phyloP scores from a whole-genome alignment of 1,284 basidiomycete genomes.

The Malassezia equina region DNA sequence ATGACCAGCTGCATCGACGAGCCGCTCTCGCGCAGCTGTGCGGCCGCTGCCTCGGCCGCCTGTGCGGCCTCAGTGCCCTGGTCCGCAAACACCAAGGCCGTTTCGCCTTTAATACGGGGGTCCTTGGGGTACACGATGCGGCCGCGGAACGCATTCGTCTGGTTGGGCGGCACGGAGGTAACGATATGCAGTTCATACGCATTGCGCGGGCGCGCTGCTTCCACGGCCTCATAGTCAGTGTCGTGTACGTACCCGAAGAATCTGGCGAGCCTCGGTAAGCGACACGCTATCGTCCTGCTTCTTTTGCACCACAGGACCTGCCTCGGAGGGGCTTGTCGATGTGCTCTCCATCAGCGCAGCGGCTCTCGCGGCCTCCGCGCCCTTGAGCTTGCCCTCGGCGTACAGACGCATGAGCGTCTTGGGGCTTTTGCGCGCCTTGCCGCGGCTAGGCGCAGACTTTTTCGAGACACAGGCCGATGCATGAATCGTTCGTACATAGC shows the following conservation, averaged over 20 bases:
- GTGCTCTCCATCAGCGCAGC: slow-evolving; percentile 6
- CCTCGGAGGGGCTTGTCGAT: not conserved
- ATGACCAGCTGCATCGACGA: slow-evolving; percentile 23
- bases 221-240: slow-evolving; percentile 15
- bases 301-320: not conserved
- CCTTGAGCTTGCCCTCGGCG: slow-evolving; percentile 9
- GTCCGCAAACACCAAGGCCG: slow-evolving; percentile 42
- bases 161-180: slow-evolving; percentile 39
- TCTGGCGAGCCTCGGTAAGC: slow-evolving; percentile 9
- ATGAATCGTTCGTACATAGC: not conserved
- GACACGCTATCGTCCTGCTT: slow-evolving; percentile 2
- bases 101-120: slow-evolving; percentile 37
- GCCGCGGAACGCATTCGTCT: slow-evolving; percentile 43
- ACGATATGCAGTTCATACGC: slow-evolving; percentile 45
- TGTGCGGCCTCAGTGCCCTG: slow-evolving; percentile 33
- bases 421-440: slow-evolving; percentile 23
- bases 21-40: slow-evolving; percentile 7
- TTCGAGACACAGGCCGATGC: slow-evolving; percentile 9
- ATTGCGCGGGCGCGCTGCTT: slow-evolving; percentile 29
- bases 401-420: slow-evolving; percentile 15
- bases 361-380: slow-evolving; percentile 12
- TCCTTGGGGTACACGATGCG: slow-evolving; percentile 36
- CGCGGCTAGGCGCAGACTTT: slow-evolving; percentile 30
- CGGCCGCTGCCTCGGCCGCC: slow-evolving; percentile 19
- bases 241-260: slow-evolving; percentile 8